Evolutionary conservation across 352 stramenopile species (phyloP), one percentile per base, ranked within the genome.

Genomic region (Pythium angustatum): DNA sequence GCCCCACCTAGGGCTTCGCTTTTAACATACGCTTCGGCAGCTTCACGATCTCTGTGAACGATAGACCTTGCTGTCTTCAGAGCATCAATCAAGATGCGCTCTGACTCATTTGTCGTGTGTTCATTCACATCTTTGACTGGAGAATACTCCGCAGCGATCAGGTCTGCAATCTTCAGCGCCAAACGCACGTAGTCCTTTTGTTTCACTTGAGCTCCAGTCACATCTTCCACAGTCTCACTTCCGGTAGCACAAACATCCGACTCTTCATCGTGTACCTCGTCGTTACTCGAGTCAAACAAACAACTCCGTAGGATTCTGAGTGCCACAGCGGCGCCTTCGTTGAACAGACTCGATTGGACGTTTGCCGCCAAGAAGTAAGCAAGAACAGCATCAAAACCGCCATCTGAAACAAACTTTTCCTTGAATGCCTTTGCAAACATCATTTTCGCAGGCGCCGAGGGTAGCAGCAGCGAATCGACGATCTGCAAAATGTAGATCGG

Each of bases 401-500:
- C 86, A 15, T 79, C 76, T 51, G 78, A 76, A 52, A 93, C 81
- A 65, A 96, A 96, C 19, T 75, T 81, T 30, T 78, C 58, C 41
- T 91, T 76, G 60, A 92, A 96, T 31, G 68, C 69, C 41, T 77
- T 66, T 22, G 85, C 79, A 64, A 90, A 91, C n/a, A 58, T 51
- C 24, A 77, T 69, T 50, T 90, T 86, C 5, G 71, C 69, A 15
- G 60, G 54, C 60, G 92, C 81, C 2, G 87, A 91, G 27, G 87
- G 87, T 21, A 94, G 70, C 9, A 96, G 66, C 33, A 92, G 64
- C 17, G 85, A 86, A 61, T 96, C 85, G 62, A 96, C 90, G 58
- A 95, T 94, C 65, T 96, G 85, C 8, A 96, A 62, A 21, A 86
- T 93, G 73, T 96, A 96, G 47, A 95, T 87, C 9, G 87, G 84